Evolutionary conservation across 768 basidiomycete genomes (phyloP).

Genomic region (Candolleomyces aberdarensis): DNA sequence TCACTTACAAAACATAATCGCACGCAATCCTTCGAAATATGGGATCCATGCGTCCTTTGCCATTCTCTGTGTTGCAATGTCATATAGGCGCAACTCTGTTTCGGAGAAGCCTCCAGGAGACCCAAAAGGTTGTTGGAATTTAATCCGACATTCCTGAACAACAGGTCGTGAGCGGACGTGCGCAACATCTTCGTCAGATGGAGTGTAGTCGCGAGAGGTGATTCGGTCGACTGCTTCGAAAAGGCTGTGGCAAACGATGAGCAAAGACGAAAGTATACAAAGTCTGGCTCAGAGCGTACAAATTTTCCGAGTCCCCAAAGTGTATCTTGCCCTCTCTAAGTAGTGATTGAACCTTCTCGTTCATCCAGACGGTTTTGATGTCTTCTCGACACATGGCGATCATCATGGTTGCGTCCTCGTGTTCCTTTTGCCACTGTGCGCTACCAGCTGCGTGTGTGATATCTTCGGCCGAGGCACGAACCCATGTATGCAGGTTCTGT

Average conservation of each 20-base stretch:
- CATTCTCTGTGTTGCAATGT: constrained; percentile 73
- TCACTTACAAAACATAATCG: constrained; percentile 64
- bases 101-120: constrained; percentile 10
- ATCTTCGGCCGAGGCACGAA: constrained; percentile 38
- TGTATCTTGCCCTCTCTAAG: constrained; percentile 44
- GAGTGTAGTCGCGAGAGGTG: constrained; percentile 54
- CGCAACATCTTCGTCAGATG: constrained; percentile 70
- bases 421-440: background rate
- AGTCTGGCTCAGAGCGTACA: constrained; percentile 40
- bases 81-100: constrained; percentile 59
- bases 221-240: constrained; percentile 66
- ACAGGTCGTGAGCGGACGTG: constrained; percentile 65
- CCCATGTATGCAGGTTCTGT: constrained; percentile 31
- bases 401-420: constrained; percentile 19
- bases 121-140: constrained; percentile 27
- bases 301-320: constrained; percentile 59
- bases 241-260: constrained; percentile 40
- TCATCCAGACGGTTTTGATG: constrained; percentile 59
- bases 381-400: constrained; percentile 62
- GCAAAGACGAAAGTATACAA: background rate
- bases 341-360: constrained; percentile 46
- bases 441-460: constrained; percentile 15
- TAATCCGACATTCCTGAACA: constrained; percentile 61
- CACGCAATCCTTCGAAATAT: constrained; percentile 75
- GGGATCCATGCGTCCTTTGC: constrained; percentile 81